Conservation (phyloP, 768 basidiomycete species). For the Pulveroboletus ravenelii region DNA sequence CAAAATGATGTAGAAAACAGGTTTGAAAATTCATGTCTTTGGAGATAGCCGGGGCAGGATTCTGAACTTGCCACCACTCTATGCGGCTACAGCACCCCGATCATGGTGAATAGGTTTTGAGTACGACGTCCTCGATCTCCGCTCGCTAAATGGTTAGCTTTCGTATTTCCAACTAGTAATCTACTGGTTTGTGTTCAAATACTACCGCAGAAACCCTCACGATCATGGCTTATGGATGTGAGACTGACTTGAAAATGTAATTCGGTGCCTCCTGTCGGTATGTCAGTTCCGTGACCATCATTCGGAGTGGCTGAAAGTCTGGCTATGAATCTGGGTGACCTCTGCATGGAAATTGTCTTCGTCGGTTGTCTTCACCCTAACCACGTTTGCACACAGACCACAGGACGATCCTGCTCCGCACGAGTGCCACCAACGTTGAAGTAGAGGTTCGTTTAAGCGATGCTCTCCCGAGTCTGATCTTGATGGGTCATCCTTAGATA, state of each 20-base stretch:
- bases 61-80: too few species aligned
- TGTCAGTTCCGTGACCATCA: too few species aligned
- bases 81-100: constrained; percentile 2
- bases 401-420: too few species aligned
- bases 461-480: not conserved
- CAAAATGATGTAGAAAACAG: too few species aligned
- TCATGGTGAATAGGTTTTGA: too few species aligned
- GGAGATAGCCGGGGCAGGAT: too few species aligned
- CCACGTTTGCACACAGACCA: constrained; percentile 16
- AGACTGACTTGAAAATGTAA: constrained; percentile 21
- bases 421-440: too few species aligned
- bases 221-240: constrained; percentile 44
- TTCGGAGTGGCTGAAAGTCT: too few species aligned
- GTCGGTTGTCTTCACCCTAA: constrained; percentile 20
- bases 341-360: too few species aligned
- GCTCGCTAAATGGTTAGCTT: constrained; percentile 20
- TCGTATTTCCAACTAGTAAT: constrained; percentile 20
- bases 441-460: constrained; percentile 6
- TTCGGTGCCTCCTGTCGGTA: constrained; percentile 18
- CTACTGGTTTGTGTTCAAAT: constrained; percentile 40
- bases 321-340: too few species aligned
- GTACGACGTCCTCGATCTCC: not conserved
- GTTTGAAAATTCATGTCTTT: too few species aligned
- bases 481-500: constrained; percentile 14
- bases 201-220: constrained; percentile 47